These are phyloP conservation scores for Climacium dendroides DNA, from an alignment of 225 moss, liverwort and hornwort species.

Conservation along the genomic window DNA sequence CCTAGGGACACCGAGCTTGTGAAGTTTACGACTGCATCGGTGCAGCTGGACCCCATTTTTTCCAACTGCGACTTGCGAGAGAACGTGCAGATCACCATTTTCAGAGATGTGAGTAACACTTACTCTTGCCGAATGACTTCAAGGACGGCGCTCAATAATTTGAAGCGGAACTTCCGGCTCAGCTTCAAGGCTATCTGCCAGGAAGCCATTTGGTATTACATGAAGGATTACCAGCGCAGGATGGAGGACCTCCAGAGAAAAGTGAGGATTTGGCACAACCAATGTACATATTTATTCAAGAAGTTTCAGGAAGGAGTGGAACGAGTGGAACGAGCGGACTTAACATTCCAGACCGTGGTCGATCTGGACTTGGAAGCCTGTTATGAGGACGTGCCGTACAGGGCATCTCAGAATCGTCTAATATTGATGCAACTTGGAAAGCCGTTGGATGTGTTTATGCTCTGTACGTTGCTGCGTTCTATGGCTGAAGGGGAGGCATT, in stretches of 20 bases:
- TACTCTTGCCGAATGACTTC: background rate
- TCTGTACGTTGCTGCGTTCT: background rate
- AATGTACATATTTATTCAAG: background rate
- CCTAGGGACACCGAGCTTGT: background rate
- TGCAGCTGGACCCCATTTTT: background rate
- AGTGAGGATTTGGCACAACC: background rate
- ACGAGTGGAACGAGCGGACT: background rate
- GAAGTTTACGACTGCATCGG: background rate
- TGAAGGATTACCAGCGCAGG: rapidly evolving
- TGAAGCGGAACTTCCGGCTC: background rate
- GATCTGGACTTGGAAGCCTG: background rate
- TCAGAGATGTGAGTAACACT: background rate
- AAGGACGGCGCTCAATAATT: background rate
- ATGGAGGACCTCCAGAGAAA: background rate
- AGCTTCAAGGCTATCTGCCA: background rate
- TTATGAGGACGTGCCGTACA: rapidly evolving
- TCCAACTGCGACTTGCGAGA: background rate
- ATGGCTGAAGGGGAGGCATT: background rate
- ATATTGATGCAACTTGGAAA: too few relatives aligned
- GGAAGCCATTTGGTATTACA: rapidly evolving
- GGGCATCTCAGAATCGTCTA: background rate
- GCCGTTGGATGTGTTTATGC: too few relatives aligned
- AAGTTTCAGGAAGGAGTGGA: background rate
- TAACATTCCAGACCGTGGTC: too few relatives aligned
- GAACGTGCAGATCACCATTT: background rate